phyloP scores from a whole-genome alignment of 768 basidiomycete species.

The Symmetrospora coprosmae region DNA sequence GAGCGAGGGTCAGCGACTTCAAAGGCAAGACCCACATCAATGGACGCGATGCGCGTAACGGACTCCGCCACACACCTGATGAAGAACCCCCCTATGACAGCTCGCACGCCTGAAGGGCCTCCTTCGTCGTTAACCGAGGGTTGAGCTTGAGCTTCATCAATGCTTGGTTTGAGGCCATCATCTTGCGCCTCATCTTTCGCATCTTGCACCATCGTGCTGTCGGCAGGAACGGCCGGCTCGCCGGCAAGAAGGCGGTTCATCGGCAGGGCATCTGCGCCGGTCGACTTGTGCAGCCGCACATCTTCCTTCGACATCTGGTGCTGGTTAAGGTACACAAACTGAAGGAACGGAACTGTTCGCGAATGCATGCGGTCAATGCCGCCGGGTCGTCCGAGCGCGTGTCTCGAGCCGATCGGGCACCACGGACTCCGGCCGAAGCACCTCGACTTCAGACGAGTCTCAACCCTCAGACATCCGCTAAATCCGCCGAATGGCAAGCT shows the following conservation, averaged over 20 bases:
- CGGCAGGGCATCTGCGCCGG: too few species aligned
- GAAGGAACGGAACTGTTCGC: too few species aligned
- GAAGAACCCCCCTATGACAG: constrained; percentile 2
- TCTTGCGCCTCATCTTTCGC: background rate
- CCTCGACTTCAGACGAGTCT: background rate
- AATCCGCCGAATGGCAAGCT: background rate
- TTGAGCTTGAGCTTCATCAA: background rate
- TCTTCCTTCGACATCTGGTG: too few species aligned
- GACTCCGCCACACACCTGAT: background rate
- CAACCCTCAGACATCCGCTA: background rate
- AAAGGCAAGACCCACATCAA: background rate
- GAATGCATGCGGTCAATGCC: too few species aligned
- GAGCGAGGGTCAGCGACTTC: background rate
- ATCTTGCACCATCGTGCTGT: background rate
- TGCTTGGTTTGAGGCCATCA: background rate
- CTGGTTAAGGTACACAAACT: too few species aligned
- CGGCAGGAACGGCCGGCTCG: too few species aligned
- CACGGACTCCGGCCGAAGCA: background rate
- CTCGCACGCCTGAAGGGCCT: constrained; percentile 3
- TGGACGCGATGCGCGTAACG: too few species aligned
- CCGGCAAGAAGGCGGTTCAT: too few species aligned
- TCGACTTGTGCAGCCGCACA: too few species aligned
- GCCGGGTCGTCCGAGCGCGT: background rate
- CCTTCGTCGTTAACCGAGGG: too few species aligned
- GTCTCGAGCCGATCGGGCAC: background rate